Evolutionary conservation across 805 yeast genomes (phyloP), one percentile per base, ranked within the genome.

Genomic region (Ogataea henricii): DNA sequence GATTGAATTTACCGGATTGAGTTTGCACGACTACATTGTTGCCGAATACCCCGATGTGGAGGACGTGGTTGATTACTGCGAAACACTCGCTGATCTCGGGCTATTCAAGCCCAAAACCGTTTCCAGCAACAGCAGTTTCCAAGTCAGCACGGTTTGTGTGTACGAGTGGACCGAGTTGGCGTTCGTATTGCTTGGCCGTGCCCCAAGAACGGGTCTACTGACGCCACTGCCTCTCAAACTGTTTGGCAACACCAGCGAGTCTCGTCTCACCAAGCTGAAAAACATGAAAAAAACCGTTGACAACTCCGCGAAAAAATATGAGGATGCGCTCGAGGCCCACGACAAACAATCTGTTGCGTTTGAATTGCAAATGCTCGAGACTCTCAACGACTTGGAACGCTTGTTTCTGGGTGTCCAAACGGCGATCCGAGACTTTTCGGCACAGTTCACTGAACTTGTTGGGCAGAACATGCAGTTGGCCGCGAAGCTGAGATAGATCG

Each of bases 81-180:
- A 45, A 18, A 55, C 52, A 42, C 32, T 56, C 30, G 45, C 52
- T 22, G 49, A 49, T 27, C 29, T 56, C 32, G 44, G 40, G 2
- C 16, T 56, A 1, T 37, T 56, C 9, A 42, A 40, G 10, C 55
- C 59, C 6, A 48, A 45, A n/a, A 56, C 49, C 18, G 56, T 56
- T n/a, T 13, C 33, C 17, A 39, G 12, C 3, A 21, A 34, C 3
- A 21, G 38, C 17, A 23, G 16, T 14, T 56, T 56, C 21, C 57
- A 56, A 43, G 29, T 48, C 13, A 54, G 57, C 38, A 44, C 53
- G 1, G 39, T 47, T 9, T 47, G 55, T 9, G 36, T 21, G n/a
- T 56, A 56, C 17, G 43, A 51, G 23, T 56, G 59, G 59, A 49
- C 59, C 9, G 50, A 50, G 1, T 22, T 35, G 18, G 40, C 56